Conservation (phyloP, 805 yeast species). For the Ogataea neopini region DNA sequence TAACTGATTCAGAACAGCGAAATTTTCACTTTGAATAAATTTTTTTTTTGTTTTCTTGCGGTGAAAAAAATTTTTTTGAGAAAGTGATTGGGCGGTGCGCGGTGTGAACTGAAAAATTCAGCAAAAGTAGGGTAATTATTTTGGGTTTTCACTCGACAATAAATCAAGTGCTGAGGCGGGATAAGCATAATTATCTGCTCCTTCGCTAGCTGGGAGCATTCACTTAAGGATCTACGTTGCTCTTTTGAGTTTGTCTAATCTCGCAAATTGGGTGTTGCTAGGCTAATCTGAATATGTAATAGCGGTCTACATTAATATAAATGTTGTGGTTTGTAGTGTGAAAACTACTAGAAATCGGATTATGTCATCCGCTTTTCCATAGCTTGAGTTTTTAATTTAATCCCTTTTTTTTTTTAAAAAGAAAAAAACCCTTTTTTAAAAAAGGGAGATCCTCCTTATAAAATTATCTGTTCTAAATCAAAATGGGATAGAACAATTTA, state of each 20-base stretch:
- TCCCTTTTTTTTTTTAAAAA: background rate
- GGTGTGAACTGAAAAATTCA: slow-evolving; percentile 8
- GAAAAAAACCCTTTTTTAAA: background rate
- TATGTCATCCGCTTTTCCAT: too few species aligned
- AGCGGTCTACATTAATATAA: too few species aligned
- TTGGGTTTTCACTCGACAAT: too few species aligned
- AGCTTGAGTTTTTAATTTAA: too few species aligned
- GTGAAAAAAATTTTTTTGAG: background rate
- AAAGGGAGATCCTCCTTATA: background rate
- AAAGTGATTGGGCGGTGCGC: slow-evolving; percentile 8
- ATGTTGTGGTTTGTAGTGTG: too few species aligned
- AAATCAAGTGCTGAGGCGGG: too few species aligned
- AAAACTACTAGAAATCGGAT: too few species aligned
- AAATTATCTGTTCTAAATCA: background rate
- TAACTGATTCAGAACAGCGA: background rate
- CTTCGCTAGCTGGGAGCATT: too few species aligned
- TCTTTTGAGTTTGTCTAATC: background rate
- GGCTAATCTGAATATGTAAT: too few species aligned
- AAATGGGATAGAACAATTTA: background rate
- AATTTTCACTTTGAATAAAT: background rate
- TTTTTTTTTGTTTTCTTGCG: background rate
- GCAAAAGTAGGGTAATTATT: slow-evolving; percentile 1
- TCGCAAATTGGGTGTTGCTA: too few species aligned
- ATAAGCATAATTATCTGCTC: too few species aligned
- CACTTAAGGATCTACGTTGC: background rate